Conservation (phyloP, 169 alveolate genomes). For the Plasmodium vivax region DNA sequence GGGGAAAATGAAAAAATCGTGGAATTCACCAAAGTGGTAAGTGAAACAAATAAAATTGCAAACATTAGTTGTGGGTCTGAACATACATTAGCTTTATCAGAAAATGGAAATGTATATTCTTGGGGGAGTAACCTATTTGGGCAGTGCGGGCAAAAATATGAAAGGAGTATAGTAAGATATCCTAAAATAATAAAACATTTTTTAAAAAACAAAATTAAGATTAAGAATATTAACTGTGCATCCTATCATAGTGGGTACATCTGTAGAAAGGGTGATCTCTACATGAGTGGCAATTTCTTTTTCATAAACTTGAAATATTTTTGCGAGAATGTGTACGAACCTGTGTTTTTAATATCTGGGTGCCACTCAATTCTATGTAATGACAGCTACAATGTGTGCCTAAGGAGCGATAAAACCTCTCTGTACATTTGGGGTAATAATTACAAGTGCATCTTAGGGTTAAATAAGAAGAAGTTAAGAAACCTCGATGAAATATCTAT, state of each 20-base stretch:
- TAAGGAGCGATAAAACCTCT: constrained; percentile 30
- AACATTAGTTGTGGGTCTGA: constrained; percentile 76
- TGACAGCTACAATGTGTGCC: constrained; percentile 47
- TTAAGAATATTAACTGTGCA: constrained; percentile 63
- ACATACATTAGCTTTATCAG: constrained; percentile 81
- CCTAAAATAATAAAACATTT: constrained; percentile 67
- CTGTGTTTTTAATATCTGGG: constrained; percentile 77
- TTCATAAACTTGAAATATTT: constrained; percentile 74
- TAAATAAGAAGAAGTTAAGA: constrained; percentile 49
- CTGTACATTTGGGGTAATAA: constrained; percentile 72
- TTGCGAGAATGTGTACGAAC: constrained; percentile 73
- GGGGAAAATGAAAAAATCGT: constrained; percentile 52
- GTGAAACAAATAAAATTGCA: constrained; percentile 72
- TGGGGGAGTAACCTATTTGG: constrained; percentile 82
- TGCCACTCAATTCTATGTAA: constrained; percentile 57
- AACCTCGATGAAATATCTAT: constrained; percentile 71
- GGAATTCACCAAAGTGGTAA: constrained; percentile 64
- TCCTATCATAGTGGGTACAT: constrained; percentile 75
- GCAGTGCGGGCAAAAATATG: constrained; percentile 70
- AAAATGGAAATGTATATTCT: constrained; percentile 84
- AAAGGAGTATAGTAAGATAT: constrained; percentile 61
- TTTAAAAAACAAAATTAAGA: constrained; percentile 55
- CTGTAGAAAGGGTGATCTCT: constrained; percentile 41
- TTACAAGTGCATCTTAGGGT: constrained; percentile 71
- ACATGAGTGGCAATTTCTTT: constrained; percentile 78